phyloP scores from a whole-genome alignment of 495 filamentous ascomycete species.

The Penicillium cosmopolitanum region DNA sequence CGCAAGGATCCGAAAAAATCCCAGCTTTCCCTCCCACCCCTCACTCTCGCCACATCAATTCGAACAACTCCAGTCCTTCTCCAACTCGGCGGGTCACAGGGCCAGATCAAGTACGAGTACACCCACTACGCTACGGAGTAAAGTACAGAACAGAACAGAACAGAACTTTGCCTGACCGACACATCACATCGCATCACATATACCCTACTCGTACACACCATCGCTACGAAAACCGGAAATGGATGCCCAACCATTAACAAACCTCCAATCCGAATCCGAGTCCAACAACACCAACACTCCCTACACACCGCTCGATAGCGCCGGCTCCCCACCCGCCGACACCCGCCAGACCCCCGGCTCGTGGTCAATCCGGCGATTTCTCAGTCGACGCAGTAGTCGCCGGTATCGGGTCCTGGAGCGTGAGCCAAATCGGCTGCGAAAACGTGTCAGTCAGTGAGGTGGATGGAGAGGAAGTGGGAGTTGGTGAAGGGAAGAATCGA shows the following conservation, averaged over 20 bases:
- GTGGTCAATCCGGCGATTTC: conserved; percentile 47
- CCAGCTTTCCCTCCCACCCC: not conserved
- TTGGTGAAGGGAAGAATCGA: too few relatives aligned
- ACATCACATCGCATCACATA: not conserved
- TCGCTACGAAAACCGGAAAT: conserved; percentile 16
- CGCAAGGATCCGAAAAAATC: not conserved
- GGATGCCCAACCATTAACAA: conserved; percentile 35
- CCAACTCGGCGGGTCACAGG: not conserved
- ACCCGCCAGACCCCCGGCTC: conserved; percentile 23
- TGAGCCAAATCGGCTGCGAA: conserved; percentile 49
- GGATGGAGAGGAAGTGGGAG: not conserved
- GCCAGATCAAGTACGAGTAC: conserved; percentile 1
- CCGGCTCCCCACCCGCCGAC: not conserved
- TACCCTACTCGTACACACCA: not conserved
- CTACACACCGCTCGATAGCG: conserved; percentile 14
- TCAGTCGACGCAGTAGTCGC: conserved; percentile 41
- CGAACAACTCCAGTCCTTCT: not conserved
- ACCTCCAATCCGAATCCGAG: conserved; percentile 16
- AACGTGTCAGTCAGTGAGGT: conserved; percentile 33
- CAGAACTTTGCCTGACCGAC: not conserved
- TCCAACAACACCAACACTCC: not conserved
- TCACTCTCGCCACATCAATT: not conserved
- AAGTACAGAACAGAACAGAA: not conserved
- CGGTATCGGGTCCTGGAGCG: conserved; percentile 47
- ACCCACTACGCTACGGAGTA: not conserved